These are phyloP conservation scores for Yarrowia porcina DNA, from an alignment of 805 yeast genomes.

Conservation along the genomic window DNA sequence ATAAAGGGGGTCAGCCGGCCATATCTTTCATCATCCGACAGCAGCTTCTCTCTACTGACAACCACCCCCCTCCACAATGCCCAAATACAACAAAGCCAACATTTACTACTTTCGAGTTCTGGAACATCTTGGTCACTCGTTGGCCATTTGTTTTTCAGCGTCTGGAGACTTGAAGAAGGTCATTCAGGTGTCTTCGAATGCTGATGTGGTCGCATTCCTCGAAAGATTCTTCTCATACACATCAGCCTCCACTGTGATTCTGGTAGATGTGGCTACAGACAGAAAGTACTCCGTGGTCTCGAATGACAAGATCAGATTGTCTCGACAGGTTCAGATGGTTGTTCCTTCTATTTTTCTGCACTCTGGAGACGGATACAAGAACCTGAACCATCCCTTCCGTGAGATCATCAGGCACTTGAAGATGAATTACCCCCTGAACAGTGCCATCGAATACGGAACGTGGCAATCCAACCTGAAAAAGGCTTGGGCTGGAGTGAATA, in stretches of 20 bases:
- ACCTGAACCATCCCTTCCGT: not conserved
- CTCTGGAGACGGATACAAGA: not conserved
- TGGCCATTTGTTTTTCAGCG: not conserved
- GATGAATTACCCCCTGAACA: not conserved
- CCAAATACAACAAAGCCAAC: not conserved
- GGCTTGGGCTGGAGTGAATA: not conserved
- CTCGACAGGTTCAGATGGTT: not conserved
- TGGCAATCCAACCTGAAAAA: not conserved
- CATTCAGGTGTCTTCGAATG: not conserved
- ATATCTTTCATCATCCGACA: no score
- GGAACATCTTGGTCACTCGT: no score
- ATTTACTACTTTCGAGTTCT: not conserved
- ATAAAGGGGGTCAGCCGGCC: no score
- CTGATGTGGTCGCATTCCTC: not conserved
- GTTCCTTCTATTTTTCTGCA: not conserved
- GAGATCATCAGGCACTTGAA: not conserved
- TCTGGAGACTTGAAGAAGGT: not conserved
- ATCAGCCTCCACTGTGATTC: not conserved
- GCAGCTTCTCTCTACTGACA: no score
- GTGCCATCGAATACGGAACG: not conserved
- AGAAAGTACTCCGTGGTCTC: not conserved
- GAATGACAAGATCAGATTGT: not conserved
- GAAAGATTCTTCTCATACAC: not conserved
- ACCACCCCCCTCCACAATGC: not conserved
- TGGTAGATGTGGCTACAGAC: not conserved